A percentile compares a stretch with the other conserved stretches of the same genome.
Evolutionary conservation across 129 eudicot species (phyloP).

Genomic region (Saposhnikovia divaricata): DNA sequence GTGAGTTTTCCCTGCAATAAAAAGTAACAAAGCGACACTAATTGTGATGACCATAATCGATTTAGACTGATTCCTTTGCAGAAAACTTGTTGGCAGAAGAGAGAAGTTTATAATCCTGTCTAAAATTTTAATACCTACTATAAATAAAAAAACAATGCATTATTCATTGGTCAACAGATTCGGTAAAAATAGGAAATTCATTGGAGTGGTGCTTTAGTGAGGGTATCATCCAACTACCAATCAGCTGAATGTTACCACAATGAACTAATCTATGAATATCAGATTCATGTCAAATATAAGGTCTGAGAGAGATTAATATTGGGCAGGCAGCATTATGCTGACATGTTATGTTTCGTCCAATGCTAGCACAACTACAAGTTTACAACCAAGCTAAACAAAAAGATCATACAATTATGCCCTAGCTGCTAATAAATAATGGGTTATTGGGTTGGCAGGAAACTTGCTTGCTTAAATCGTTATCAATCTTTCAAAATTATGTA

Average conservation of each 20-base stretch:
- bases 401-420: not conserved
- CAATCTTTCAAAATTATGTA: not conserved
- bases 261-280: not conserved
- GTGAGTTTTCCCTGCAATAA: slow-evolving; percentile 85
- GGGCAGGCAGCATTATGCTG: not conserved
- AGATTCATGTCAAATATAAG: not conserved
- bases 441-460: not conserved
- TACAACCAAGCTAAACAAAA: not conserved
- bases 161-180: not conserved
- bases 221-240: not conserved
- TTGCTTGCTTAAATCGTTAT: not conserved
- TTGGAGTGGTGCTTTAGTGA: not conserved
- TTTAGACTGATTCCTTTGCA: not conserved
- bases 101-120: not conserved
- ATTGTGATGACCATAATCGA: not conserved
- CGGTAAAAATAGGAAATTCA: not conserved
- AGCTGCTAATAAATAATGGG: not conserved
- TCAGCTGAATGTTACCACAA: not conserved
- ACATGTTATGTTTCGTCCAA: too few relatives aligned
- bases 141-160: not conserved
- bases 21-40: slow-evolving; percentile 11
- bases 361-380: too few relatives aligned
- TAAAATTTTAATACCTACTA: not conserved
- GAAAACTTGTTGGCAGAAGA: not conserved
- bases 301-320: not conserved